Conservation (phyloP, 768 basidiomycete species). For the Tubosaeta brunneosetosa region DNA sequence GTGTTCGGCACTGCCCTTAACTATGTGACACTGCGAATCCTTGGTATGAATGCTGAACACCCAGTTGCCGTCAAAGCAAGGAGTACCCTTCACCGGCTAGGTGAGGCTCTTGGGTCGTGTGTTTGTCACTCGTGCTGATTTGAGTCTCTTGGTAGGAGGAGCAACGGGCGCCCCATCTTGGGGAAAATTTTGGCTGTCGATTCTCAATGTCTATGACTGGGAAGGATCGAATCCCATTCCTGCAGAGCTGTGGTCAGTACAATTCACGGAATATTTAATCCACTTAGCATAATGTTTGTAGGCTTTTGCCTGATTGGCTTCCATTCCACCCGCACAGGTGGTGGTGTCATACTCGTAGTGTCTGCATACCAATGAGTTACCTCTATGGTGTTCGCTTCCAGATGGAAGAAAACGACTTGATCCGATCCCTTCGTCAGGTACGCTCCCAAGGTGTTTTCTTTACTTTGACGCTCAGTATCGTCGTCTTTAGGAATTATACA, state of each 20-base stretch:
- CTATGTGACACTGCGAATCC: too few relatives aligned
- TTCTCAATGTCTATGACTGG: too few relatives aligned
- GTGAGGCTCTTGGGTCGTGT: conserved; percentile 32
- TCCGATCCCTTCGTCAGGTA: conserved; percentile 72
- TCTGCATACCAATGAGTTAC: conserved; percentile 90
- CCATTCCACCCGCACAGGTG: conserved; percentile 93
- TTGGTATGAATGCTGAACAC: conserved; percentile 52
- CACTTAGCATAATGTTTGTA: conserved; percentile 26
- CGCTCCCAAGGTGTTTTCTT: conserved; percentile 7
- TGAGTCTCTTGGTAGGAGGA: too few relatives aligned
- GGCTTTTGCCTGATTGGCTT: conserved; percentile 86
- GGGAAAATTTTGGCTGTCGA: too few relatives aligned
- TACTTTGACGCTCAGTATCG: not conserved
- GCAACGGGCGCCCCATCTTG: too few relatives aligned
- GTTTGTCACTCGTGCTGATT: not conserved
- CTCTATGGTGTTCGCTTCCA: conserved; percentile 68
- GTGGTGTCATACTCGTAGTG: conserved; percentile 96
- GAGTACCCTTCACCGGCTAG: conserved; percentile 76
- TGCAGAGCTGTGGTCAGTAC: conserved; percentile 77
- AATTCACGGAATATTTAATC: not conserved
- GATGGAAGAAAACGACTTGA: conserved; percentile 69
- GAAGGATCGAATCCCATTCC: conserved; percentile 63
- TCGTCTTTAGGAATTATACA: conserved; percentile 69
- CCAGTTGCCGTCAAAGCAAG: conserved; percentile 81
- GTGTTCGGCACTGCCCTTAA: too few relatives aligned